These are phyloP conservation scores for Rutstroemia sydowiana DNA, from an alignment of 2,329 filamentous ascomycete genomes.

Conservation along the genomic window DNA sequence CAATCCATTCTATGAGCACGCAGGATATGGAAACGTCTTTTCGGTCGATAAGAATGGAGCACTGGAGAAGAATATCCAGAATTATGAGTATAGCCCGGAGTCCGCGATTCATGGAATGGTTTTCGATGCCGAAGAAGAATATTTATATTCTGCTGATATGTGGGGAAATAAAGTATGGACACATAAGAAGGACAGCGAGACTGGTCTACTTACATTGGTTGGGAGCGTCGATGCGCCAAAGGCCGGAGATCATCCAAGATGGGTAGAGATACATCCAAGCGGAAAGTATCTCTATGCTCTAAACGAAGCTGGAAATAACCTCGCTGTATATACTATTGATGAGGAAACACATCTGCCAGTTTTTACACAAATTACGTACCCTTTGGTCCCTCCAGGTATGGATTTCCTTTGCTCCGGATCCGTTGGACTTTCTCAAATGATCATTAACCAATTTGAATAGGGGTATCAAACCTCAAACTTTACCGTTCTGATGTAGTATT, in stretches of 20 bases:
- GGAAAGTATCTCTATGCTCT: constrained; percentile 76
- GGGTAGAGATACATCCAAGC: constrained; percentile 76
- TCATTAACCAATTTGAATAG: constrained; percentile 2
- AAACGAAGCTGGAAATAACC: constrained; percentile 82
- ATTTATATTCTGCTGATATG: constrained; percentile 74
- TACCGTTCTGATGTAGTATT: constrained; percentile 84
- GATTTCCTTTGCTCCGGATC: constrained; percentile 26
- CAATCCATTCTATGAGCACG: constrained; percentile 84
- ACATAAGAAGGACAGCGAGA: constrained; percentile 59
- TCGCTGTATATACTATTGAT: constrained; percentile 78
- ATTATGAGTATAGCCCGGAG: constrained; percentile 62
- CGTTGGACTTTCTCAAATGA: constrained; percentile 15
- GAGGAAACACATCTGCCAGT: constrained; percentile 64
- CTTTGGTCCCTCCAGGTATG: constrained; percentile 69
- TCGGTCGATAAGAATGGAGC: constrained; percentile 47
- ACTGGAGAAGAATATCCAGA: constrained; percentile 60
- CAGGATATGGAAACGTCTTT: constrained; percentile 75
- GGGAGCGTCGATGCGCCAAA: constrained; percentile 66
- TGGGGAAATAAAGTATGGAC: constrained; percentile 77
- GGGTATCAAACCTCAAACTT: constrained; percentile 40
- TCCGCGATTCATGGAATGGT: constrained; percentile 78
- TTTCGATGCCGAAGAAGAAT: constrained; percentile 65
- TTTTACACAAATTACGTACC: constrained; percentile 70
- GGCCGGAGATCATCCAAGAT: constrained; percentile 71
- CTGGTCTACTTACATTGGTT: constrained; percentile 59